Base-by-base conservation (phyloP, 768 basidiomycete genomes). In the Pseudohyphozyma bogoriensis region DNA sequence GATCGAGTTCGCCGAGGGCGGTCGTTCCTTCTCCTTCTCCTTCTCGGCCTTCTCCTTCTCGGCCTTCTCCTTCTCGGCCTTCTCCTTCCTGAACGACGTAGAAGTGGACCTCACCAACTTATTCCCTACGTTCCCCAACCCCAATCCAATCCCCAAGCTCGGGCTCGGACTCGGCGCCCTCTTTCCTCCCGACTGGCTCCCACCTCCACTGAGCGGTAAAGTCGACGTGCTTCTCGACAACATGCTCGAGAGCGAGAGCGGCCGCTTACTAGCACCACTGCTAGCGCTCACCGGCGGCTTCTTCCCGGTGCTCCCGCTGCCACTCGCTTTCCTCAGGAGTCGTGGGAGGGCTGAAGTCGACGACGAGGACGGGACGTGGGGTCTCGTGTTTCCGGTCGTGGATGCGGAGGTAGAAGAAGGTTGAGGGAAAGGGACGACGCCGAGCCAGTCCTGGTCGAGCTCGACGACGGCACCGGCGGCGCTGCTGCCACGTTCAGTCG, bases 401-500 rank as follows among this genome's bases (percentile, higher is more conserved):
- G 59, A 59, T 1, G 47, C 5, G 1, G 40, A 12, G 1, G 50
- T 26, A 0, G 64, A 37, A 0, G 50, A 6, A 20, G 29, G n/a
- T 6, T 57, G 58, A 3, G 64, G 60, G 20, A 65, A 65, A 12
- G 64, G 60, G 0, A 62, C 55, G 40, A 65, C 55, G 26, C 60
- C 60, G 57, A 65, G 51, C 64, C 64, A 65, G 22, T 57, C 64
- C 4, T 32, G 2, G 28, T 59, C 59, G 39, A 65, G 0, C 26
- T 62, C 57, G 50, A 59, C 24, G 49, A 65, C 63, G 9, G 54
- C n/a, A n/a, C n/a, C n/a, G n/a, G n/a, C n/a, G n/a, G n/a, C n/a
- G n/a, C n/a, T n/a, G n/a, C 54, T 15, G 1, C 63, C 63, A 12
- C 28, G 36, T 11, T 20, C 55, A 51, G n/a, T 8, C 16, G 22